Evolutionary conservation across 2,329 filamentous ascomycete species (phyloP), one percentile per base, ranked within the genome.

Genomic region (Aspergillus sp.): DNA sequence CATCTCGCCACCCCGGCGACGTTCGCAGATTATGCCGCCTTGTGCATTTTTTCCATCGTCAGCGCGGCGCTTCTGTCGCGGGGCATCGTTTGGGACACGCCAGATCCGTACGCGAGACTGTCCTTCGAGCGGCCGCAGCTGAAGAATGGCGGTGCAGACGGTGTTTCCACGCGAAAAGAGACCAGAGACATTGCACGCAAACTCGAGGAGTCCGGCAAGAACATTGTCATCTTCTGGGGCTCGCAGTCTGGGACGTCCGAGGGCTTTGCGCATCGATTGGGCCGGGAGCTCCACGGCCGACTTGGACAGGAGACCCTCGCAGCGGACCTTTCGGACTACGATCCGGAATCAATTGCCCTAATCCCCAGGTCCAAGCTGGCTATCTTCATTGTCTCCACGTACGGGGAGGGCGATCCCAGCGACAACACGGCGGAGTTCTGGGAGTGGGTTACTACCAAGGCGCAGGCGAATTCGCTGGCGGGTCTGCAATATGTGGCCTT

Each of bases 181-280:
- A 69, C 66, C 1, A 58, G 67, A 26, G 61, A 72, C 39, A 63
- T 73, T 36, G 61, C 63, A 0, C 53, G 64, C 35, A 61, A 60
- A 27, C 44, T 68, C 8, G 51, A 57, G 17, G 58, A 68, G 35
- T 52, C 56, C 1, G 49, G 48, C 11, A 48, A 52, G 67, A 91
- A 93, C 64, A 88, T 85, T 52, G 78, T 94, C 42, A 77, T 94
- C 50, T 91, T 95, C 68, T 95, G 93, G 60, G 88, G 88, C 44
- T 94, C 88, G 15, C 88, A 95, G 66, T 94, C 88, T 11, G 88
- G 88, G 44, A 95, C 86, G 15, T 88, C 88, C 26, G 88, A 95
- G 65, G 86, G 93, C 56, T 94, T 94, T 55, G 88, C 88, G 43
- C 86, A 85, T 11, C 76, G 86, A 45, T 69, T 95, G 43, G 84